These are phyloP conservation scores for Vachellia pachyceras DNA, from an alignment of 306 rosid genomes.

Conservation along the genomic window DNA sequence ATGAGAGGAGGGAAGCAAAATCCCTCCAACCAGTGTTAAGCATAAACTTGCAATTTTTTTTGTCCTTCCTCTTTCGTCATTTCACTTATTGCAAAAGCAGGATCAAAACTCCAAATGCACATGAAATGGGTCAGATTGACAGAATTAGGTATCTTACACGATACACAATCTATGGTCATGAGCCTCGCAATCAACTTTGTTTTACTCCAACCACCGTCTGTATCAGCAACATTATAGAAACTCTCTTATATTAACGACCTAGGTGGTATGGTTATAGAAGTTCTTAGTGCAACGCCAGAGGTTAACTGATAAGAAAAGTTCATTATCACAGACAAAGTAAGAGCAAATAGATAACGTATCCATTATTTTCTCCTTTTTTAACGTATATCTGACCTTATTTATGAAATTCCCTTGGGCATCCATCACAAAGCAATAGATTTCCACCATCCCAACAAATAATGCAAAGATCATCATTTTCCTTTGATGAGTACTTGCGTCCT, in stretches of 20 bases:
- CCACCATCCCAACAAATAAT: no score
- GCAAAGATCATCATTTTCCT: no score
- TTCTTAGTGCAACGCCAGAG: slow-evolving; percentile 12
- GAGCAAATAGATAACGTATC: slow-evolving; percentile 30
- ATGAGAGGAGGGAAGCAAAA: no score
- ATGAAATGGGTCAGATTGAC: not conserved
- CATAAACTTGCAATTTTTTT: not conserved
- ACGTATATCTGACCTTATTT: slow-evolving; percentile 54
- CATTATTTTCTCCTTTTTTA: not conserved
- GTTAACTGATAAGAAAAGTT: slow-evolving; percentile 6
- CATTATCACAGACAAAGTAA: slow-evolving; percentile 14
- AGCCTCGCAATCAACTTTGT: not conserved
- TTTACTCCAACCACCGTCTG: slow-evolving; percentile 13
- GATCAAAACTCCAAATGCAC: not conserved
- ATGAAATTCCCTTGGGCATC: no score
- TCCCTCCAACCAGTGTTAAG: no score
- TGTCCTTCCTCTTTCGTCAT: not conserved
- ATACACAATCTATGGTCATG: slow-evolving; percentile 17
- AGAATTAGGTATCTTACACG: not conserved
- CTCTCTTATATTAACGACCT: no score
- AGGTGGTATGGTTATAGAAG: not conserved
- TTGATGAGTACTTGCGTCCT: no score
- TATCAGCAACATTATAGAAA: no score
- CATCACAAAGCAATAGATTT: no score
- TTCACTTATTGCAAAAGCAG: not conserved